phyloP scores from a whole-genome alignment of 1,284 basidiomycete species.

The Paramarasmius palmivorus region DNA sequence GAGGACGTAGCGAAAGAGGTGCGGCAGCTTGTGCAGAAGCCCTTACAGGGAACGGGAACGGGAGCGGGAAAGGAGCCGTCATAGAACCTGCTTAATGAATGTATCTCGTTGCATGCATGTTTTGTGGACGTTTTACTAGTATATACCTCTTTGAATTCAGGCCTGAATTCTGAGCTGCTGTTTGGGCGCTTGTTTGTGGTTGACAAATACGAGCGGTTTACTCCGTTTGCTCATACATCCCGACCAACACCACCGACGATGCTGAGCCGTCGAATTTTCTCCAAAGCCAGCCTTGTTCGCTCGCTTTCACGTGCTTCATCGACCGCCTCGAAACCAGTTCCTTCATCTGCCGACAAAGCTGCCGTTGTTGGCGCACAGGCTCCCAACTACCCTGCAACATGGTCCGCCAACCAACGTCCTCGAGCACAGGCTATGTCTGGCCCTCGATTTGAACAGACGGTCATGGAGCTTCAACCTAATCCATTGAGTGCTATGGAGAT shows the following conservation, averaged over 20 bases:
- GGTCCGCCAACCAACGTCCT: slow-evolving; percentile 74
- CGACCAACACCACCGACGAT: slow-evolving; percentile 6
- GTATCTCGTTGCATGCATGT: no score
- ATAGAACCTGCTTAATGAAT: no score
- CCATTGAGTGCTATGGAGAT: slow-evolving; percentile 93
- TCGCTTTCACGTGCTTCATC: slow-evolving; percentile 12
- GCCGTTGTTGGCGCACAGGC: slow-evolving; percentile 53
- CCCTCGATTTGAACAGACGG: slow-evolving; percentile 91
- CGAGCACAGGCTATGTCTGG: slow-evolving; percentile 57
- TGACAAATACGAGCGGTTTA: no score
- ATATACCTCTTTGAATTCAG: no score
- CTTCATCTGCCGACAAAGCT: slow-evolving; percentile 4
- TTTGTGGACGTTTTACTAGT: no score
- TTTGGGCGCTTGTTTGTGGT: no score
- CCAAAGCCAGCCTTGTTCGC: slow-evolving; percentile 1
- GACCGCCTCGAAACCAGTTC: slow-evolving; percentile 8
- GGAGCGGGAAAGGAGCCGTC: no score
- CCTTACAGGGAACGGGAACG: slow-evolving; percentile 13
- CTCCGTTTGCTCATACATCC: background rate
- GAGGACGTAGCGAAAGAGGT: slow-evolving; percentile 87
- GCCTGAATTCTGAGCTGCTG: no score
- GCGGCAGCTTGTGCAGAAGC: slow-evolving; percentile 65
- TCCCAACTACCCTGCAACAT: slow-evolving; percentile 77
- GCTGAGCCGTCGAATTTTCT: slow-evolving; percentile 10
- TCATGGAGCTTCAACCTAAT: slow-evolving; percentile 83